Percentiles rank a stretch among this genome's conserved stretches.
Evolutionary conservation across 225 moss, liverwort and hornwort species (phyloP).

Genomic region (Sphagnum tenellum): DNA sequence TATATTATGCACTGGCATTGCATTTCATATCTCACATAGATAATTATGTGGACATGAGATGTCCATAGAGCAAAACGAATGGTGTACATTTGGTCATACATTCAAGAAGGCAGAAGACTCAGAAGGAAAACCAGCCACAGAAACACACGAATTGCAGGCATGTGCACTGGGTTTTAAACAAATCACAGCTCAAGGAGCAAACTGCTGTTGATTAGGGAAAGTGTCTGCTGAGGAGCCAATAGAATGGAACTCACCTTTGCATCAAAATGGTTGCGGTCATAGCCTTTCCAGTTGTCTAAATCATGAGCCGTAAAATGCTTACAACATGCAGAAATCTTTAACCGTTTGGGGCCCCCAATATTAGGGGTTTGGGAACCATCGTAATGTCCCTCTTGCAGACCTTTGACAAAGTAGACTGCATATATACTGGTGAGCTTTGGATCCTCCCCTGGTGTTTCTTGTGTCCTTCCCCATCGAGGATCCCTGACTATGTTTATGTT

Average conservation of each 20-base stretch:
- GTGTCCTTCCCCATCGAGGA: constrained; percentile 54
- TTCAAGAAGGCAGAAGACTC: too few relatives aligned
- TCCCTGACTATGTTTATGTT: constrained; percentile 61
- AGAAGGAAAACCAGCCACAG: too few relatives aligned
- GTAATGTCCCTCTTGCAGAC: constrained; percentile 41
- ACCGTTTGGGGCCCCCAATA: constrained; percentile 19
- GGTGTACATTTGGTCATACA: too few relatives aligned
- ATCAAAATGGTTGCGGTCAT: constrained; percentile 66
- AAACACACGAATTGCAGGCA: neutral
- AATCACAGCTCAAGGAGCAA: neutral
- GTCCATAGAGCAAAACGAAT: too few relatives aligned
- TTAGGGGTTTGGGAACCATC: constrained; percentile 1
- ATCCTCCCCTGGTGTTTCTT: constrained; percentile 51
- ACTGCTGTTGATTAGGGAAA: neutral
- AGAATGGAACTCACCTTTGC: constrained; percentile 29
- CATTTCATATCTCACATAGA: too few relatives aligned
- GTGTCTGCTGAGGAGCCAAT: too few relatives aligned
- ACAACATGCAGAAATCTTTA: constrained; percentile 87
- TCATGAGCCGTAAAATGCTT: constrained; percentile 96
- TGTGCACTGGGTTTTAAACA: too few relatives aligned
- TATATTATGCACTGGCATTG: too few relatives aligned
- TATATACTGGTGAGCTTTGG: constrained; percentile 36
- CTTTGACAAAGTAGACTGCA: constrained; percentile 42
- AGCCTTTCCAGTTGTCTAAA: constrained; percentile 60
- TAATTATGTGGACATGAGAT: too few relatives aligned